Conservation (phyloP, 257 asterid genomes). For the Henckelia pumila region DNA sequence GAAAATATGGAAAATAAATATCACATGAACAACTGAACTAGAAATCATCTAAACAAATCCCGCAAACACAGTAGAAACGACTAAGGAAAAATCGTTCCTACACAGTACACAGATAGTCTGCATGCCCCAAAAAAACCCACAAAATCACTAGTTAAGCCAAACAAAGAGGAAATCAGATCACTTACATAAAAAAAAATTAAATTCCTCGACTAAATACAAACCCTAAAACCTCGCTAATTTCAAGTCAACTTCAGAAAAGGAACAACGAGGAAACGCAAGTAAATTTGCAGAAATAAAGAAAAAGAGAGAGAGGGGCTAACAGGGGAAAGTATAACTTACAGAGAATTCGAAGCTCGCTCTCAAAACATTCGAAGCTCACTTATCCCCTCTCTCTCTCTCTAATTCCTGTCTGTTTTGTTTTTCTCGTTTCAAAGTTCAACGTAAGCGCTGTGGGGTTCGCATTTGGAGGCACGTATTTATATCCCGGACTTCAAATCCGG, state of each 20-base stretch:
- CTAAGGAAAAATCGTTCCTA: neutral
- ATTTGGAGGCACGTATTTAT: slow-evolving; percentile 29
- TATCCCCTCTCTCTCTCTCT: neutral
- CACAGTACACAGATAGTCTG: neutral
- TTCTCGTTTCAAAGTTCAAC: slow-evolving; percentile 16
- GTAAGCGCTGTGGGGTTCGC: slow-evolving; percentile 12
- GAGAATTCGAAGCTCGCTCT: slow-evolving; percentile 26
- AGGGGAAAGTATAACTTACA: slow-evolving; percentile 31
- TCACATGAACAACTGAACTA: slow-evolving; percentile 2
- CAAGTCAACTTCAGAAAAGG: neutral
- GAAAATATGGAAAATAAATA: neutral
- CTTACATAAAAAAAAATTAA: neutral
- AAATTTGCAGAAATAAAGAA: neutral
- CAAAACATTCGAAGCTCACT: slow-evolving; percentile 25
- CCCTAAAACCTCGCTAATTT: neutral
- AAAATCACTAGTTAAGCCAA: neutral
- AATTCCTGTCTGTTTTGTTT: slow-evolving; percentile 24
- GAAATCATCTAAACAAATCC: neutral
- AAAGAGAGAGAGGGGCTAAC: neutral
- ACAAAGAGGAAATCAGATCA: neutral
- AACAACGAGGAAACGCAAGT: neutral
- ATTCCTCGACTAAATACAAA: neutral
- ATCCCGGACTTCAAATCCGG: slow-evolving; percentile 79
- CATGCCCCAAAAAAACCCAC: neutral
- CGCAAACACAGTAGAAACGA: neutral